Base-by-base conservation (phyloP, 1,284 basidiomycete species). In the Xerocomus cyaneibrunnescens region DNA sequence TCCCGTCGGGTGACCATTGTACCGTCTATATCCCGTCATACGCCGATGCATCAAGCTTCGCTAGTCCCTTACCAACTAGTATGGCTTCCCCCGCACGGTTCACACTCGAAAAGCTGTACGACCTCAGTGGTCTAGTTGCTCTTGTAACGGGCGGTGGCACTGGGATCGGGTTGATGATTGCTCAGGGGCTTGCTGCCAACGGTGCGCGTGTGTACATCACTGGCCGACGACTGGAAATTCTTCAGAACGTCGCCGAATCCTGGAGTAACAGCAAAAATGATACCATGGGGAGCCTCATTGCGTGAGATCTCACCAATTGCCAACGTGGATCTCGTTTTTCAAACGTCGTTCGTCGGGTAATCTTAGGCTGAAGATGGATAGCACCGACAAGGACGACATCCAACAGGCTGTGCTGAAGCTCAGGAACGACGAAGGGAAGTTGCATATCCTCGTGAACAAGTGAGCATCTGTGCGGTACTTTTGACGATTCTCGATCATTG, bases 181-280 rank as follows among this genome's bases (percentile, higher is more conserved):
- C 89, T 6, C 76, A 79, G 49, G 88, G 86, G 5, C 76, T 94
- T 14, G 87, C 88, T 10, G 79, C 81, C 21, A 87, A 85, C 59
- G 89, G 89, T 2, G 89, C 90, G 14, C 87, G 84, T 57, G 90
- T 93, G 14, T 94, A 93, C 66, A 87, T 94, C 59, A 82, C 81
- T 1, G 85, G 86, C 10, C 74, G 89, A 42, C 76, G 88, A 44
- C 67, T 76, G 40, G 79, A 85, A 7, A 80, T 87, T 2, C 74
- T 91, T 22, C 74, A 85, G 60, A 80, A 76, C 52, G 74, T 78
- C 23, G 73, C 77, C 16, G 67, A 72, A 37, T 72, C 70, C 16
- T 84, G 80, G 75, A 72, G 75, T 39, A 68, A 66, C 55, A 68
- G 65, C 37, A 73, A 75, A 54, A 45, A 39, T 13, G 59, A 60